phyloP scores from a whole-genome alignment of 495 filamentous ascomycete species.

The Tirmania nivea region DNA sequence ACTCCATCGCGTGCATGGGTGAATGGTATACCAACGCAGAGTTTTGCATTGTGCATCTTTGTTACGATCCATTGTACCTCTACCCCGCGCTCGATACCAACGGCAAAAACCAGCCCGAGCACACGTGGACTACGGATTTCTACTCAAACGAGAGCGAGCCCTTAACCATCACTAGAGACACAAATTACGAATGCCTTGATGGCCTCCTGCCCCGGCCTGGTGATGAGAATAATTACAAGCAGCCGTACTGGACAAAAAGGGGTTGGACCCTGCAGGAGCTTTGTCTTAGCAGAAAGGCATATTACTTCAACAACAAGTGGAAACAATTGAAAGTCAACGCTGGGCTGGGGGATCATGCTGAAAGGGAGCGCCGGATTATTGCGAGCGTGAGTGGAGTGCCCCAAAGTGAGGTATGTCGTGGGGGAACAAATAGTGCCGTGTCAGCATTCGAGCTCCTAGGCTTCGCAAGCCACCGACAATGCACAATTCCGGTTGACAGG shows the following conservation, averaged over 20 bases:
- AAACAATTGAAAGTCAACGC: background rate
- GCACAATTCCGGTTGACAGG: background rate
- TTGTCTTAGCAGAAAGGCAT: no score
- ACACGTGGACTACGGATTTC: background rate
- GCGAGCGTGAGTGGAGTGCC: background rate
- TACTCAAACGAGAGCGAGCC: background rate
- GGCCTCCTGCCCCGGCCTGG: background rate
- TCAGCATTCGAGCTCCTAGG: background rate
- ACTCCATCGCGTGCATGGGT: conserved; percentile 27
- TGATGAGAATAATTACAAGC: background rate
- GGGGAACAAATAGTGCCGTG: background rate
- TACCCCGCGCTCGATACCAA: background rate
- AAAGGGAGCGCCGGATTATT: background rate
- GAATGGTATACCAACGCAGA: conserved; percentile 30
- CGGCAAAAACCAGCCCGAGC: background rate
- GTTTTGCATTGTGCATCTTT: conserved; percentile 27
- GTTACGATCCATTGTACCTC: conserved; percentile 14
- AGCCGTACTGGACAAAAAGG: background rate
- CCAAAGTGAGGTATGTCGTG: background rate
- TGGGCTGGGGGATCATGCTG: background rate
- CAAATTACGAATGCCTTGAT: background rate
- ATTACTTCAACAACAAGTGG: background rate
- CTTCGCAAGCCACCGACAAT: background rate
- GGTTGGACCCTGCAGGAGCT: background rate
- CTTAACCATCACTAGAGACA: no score